phyloP scores from a whole-genome alignment of 2,329 filamentous ascomycete genomes.

The Sclerotinia subarctica region DNA sequence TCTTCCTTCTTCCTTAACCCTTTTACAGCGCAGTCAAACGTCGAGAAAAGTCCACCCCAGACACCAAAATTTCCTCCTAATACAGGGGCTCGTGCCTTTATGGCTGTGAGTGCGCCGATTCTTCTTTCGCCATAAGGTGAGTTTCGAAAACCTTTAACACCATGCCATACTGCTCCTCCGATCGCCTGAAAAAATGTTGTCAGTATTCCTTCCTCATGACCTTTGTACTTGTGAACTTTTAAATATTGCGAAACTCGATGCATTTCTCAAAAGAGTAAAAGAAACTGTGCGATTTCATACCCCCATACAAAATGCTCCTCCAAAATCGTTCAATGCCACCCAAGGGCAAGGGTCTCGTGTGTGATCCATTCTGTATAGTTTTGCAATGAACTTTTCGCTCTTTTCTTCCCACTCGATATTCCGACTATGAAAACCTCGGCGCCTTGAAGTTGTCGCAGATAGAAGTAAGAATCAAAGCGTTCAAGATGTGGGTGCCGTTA shows the following conservation, averaged over 20 bases:
- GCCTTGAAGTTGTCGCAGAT: not conserved
- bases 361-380: conserved; percentile 72
- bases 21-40: conserved; percentile 96
- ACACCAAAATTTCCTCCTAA: conserved; percentile 97
- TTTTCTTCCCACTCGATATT: not conserved
- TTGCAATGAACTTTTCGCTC: not conserved
- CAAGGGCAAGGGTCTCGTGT: conserved; percentile 94
- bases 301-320: conserved; percentile 94
- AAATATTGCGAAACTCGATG: not conserved
- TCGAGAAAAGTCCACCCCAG: conserved; percentile 94
- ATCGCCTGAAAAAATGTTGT: conserved; percentile 53
- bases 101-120: conserved; percentile 92
- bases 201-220: conserved; percentile 22
- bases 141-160: conserved; percentile 91
- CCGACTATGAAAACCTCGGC: not conserved
- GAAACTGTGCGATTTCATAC: conserved; percentile 53
- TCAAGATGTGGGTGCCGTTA: not conserved
- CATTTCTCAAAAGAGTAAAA: not conserved
- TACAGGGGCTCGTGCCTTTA: conserved; percentile 95
- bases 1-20: conserved; percentile 94
- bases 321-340: conserved; percentile 96
- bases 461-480: not conserved
- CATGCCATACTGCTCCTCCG: conserved; percentile 88
- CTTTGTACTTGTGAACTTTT: not conserved
- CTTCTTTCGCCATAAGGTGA: conserved; percentile 89